phyloP scores from a whole-genome alignment of 169 alveolate species.

The Cryptosporidium ryanae region DNA sequence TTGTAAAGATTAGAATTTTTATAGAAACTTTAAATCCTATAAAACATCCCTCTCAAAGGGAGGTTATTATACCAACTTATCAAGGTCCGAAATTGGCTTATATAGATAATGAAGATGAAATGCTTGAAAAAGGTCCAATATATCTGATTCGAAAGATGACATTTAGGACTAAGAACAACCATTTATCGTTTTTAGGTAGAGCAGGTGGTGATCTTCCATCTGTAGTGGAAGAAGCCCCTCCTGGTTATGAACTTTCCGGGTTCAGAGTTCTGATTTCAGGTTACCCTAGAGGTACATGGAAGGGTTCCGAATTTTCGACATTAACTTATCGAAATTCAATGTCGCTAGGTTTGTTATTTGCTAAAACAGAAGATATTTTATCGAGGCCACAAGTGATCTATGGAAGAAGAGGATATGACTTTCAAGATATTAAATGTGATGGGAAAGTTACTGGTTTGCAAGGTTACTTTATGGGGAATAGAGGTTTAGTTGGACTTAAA shows the following conservation, averaged over 20 bases:
- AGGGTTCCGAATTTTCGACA: constrained; percentile 22
- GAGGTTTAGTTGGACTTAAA: constrained; percentile 63
- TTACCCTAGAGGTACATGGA: constrained; percentile 56
- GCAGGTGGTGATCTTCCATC: constrained; percentile 52
- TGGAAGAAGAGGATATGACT: constrained; percentile 63
- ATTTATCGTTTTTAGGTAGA: constrained; percentile 73
- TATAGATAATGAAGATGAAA: constrained; percentile 34
- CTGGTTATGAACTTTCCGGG: constrained; percentile 48
- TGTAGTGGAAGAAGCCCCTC: constrained; percentile 67
- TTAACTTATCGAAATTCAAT: constrained; percentile 51
- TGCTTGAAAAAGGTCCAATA: constrained; percentile 51
- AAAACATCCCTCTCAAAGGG: constrained; percentile 46
- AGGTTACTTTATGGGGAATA: constrained; percentile 67
- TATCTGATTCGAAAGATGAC: constrained; percentile 62
- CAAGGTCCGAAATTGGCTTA: constrained; percentile 58
- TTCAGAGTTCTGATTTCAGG: constrained; percentile 66
- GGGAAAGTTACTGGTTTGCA: constrained; percentile 63
- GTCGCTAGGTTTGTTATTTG: constrained; percentile 56
- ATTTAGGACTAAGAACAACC: constrained; percentile 39
- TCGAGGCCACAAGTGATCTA: constrained; percentile 45
- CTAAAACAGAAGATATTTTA: constrained; percentile 48
- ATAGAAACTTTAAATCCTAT: constrained; percentile 67
- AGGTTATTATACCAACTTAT: constrained; percentile 48
- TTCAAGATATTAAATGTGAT: constrained; percentile 67
- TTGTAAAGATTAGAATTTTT: constrained; percentile 61